Base-by-base conservation (phyloP, 2,329 filamentous ascomycete genomes). In the Monascus ruber region DNA sequence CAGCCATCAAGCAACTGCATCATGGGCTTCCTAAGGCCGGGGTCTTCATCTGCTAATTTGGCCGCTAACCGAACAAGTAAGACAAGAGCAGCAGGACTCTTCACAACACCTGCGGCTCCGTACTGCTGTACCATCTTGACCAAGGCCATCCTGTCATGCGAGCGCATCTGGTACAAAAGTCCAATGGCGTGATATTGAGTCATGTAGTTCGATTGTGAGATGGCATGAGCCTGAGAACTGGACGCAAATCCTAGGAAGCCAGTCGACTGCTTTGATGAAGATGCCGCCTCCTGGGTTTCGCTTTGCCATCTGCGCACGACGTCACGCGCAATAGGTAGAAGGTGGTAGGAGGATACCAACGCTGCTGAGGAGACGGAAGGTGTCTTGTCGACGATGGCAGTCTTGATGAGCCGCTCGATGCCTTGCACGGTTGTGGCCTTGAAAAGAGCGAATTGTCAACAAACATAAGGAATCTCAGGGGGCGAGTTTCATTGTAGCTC, bases 91-190 rank as follows among this genome's bases (percentile, higher is more conserved):
- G 89, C 85, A 17, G 91, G 87, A 64, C 85, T 95, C 78, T 95
- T 96, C 46, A 96, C 82, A 7, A 86, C 86, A 42, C 91, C 91
- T 10, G 87, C 78, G 38, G 82, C 81, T 38, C 87, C 87, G 60
- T 95, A 96, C 64, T 98, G 91, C 69, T 98, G 91, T n/a, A 98
- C 89, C 91, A 98, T 96, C 76, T 98, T 98, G 44, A 96, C 89
- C 53, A 98, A 69, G 24, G 91, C 88, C 91, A 98, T 98, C 54
- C 91, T 80, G 64, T 98, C 91, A 63, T 95, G 88, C 55, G 83
- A 83, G 56, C 91, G 83, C 86, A 96, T 96, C 68, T 96, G 89
- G 64, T 96, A 98, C 34, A 98, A 69, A 39, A 98, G 76, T 47
- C 91, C 91, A 68, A 98, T 94, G 47, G 91, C 91, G 64, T 98